phyloP scores from a whole-genome alignment of 495 filamentous ascomycete species.

The Lasiosphaeria miniovina region DNA sequence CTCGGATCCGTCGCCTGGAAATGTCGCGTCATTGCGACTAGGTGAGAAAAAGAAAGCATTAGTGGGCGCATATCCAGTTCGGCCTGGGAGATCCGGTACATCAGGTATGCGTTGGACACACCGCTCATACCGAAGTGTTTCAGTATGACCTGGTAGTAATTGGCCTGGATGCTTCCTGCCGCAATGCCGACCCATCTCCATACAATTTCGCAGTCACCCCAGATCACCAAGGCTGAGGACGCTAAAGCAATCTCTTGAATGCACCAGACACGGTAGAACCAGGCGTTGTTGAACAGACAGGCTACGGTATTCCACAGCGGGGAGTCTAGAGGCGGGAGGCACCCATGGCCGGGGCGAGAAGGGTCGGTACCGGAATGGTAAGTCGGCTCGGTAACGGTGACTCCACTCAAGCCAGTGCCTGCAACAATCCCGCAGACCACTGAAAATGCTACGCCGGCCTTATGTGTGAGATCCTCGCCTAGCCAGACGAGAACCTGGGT shows the following conservation, averaged over 20 bases:
- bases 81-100: not conserved
- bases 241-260: not conserved
- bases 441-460: not conserved
- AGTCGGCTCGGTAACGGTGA: too few relatives aligned
- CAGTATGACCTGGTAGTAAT: not conserved
- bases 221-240: not conserved
- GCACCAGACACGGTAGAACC: not conserved
- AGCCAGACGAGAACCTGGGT: slow-evolving; percentile 3
- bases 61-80: not conserved
- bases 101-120: not conserved
- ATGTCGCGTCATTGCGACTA: not conserved
- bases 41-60: not conserved
- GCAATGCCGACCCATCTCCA: not conserved
- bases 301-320: too few relatives aligned
- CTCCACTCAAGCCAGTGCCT: not conserved
- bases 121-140: not conserved
- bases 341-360: too few relatives aligned
- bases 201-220: not conserved
- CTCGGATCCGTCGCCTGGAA: not conserved
- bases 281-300: too few relatives aligned
- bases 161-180: not conserved
- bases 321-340: too few relatives aligned
- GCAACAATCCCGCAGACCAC: not conserved
- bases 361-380: too few relatives aligned
- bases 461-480: not conserved